A percentile compares a stretch with the other conserved stretches of the same genome.
phyloP scores from a whole-genome alignment of 2,329 filamentous ascomycete species.

The Grosmannia clavigera region DNA sequence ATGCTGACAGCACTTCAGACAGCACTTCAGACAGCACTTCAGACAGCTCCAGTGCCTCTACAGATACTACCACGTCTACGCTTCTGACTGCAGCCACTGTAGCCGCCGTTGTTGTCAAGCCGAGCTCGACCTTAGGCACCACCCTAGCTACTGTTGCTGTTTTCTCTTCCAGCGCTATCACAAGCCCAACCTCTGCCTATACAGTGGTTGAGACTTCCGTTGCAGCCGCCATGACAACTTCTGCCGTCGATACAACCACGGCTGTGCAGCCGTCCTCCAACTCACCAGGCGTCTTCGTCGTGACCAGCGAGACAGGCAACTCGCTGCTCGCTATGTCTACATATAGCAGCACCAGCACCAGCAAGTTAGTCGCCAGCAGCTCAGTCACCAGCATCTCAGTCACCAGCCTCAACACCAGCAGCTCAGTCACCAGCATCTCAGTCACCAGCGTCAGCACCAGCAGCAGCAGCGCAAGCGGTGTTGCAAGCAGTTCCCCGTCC shows the following conservation, averaged over 20 bases:
- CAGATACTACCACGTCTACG: not conserved
- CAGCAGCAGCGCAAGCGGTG: not conserved
- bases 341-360: not conserved
- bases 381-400: not conserved
- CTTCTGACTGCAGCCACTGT: not conserved
- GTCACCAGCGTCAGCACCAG: not conserved
- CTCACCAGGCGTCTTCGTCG: conserved; percentile 8
- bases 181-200: not conserved
- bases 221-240: not conserved
- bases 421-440: not conserved
- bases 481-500: too few species aligned
- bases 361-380: not conserved
- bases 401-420: not conserved
- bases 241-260: not conserved
- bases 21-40: not conserved
- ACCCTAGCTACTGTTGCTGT: not conserved
- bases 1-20: not conserved
- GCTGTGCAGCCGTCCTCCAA: not conserved
- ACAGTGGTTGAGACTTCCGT: not conserved
- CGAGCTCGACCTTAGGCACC: not conserved
- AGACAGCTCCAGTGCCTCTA: not conserved
- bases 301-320: not conserved
- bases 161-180: not conserved
- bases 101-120: not conserved
- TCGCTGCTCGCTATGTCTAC: not conserved